A percentile compares a stretch with the other conserved stretches of the same genome.
phyloP scores from a whole-genome alignment of 345 rosid species.

The Citrus australasica region DNA sequence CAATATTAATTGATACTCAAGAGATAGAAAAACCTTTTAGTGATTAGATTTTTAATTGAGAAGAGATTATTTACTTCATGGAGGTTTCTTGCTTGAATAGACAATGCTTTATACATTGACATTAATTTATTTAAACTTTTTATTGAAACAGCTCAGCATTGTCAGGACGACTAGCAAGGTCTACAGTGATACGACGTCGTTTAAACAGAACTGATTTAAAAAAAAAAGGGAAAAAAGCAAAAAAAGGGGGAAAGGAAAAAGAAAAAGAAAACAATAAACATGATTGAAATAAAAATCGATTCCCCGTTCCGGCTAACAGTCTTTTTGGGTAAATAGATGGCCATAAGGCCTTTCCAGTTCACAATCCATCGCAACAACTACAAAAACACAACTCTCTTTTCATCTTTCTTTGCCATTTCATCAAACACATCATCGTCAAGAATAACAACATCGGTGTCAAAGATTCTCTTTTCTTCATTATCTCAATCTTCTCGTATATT shows the following conservation, averaged over 20 bases:
- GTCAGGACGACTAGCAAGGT: not conserved
- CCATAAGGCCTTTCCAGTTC: conserved; percentile 65
- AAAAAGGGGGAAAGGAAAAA: too few relatives aligned
- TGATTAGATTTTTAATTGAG: not conserved
- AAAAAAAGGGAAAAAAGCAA: not conserved
- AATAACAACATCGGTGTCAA: not conserved
- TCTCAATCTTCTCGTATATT: not conserved
- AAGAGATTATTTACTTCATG: not conserved
- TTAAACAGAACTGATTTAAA: not conserved
- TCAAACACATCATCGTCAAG: conserved; percentile 3
- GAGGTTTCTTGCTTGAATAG: not conserved
- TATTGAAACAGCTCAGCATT: not conserved
- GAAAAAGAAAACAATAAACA: not conserved
- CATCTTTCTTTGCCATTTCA: conserved; percentile 6
- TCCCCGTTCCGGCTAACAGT: conserved; percentile 16
- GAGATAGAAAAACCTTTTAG: too few relatives aligned
- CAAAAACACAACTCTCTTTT: conserved; percentile 14
- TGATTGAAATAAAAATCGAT: not conserved
- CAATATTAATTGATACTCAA: too few relatives aligned
- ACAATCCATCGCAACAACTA: conserved; percentile 28
- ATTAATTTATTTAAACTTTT: not conserved
- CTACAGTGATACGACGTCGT: not conserved
- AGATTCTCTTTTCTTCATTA: conserved; percentile 3
- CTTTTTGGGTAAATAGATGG: conserved; percentile 33
- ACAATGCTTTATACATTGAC: not conserved